Conservation (phyloP, 768 basidiomycete genomes). For the Termitomyces sp. region DNA sequence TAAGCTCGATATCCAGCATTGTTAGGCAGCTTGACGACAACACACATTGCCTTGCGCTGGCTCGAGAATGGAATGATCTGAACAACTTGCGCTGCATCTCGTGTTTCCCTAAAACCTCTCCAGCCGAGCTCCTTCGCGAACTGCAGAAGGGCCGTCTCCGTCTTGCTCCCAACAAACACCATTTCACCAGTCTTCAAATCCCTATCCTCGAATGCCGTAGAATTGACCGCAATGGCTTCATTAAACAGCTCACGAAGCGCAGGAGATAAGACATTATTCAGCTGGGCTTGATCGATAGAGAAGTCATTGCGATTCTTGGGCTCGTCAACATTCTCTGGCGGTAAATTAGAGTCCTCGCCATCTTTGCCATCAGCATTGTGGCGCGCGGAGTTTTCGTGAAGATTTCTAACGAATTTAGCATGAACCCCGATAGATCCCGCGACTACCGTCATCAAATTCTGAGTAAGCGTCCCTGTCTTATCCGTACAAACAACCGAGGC, state of each 20-base stretch:
- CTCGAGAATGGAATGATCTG: constrained; percentile 95
- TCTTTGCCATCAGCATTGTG: constrained; percentile 63
- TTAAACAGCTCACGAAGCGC: constrained; percentile 68
- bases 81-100: constrained; percentile 55
- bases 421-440: constrained; percentile 93
- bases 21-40: constrained; percentile 59
- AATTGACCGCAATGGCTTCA: constrained; percentile 84
- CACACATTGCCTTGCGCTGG: constrained; percentile 92
- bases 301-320: constrained; percentile 67
- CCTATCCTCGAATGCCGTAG: constrained; percentile 87
- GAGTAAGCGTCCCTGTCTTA: constrained; percentile 95
- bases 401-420: constrained; percentile 83
- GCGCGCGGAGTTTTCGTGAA: constrained; percentile 65
- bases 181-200: constrained; percentile 53
- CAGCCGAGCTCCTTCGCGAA: constrained; percentile 82
- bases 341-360: constrained; percentile 23
- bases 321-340: constrained; percentile 16
- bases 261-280: constrained; percentile 59
- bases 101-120: constrained; percentile 60
- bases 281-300: constrained; percentile 71
- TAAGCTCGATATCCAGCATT: constrained; percentile 52
- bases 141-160: constrained; percentile 85
- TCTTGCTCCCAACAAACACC: constrained; percentile 88
- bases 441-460: constrained; percentile 94
- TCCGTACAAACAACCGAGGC: constrained; percentile 94